Percentiles rank a stretch among this genome's conserved stretches.
These are phyloP conservation scores for Fragaria vesca DNA, from an alignment of 306 rosid genomes.

Conservation along the genomic window DNA sequence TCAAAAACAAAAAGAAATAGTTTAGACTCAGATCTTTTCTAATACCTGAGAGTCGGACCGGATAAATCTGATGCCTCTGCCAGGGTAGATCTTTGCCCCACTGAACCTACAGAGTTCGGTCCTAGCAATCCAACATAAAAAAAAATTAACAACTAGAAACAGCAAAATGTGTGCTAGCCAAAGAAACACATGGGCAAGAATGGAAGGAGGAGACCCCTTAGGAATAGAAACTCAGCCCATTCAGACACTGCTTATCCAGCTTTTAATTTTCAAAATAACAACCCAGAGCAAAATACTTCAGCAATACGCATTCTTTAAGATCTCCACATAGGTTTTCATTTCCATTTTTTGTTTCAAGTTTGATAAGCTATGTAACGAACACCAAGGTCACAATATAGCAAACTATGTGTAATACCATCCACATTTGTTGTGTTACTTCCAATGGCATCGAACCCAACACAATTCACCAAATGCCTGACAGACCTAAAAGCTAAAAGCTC, in stretches of 20 bases:
- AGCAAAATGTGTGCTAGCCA: not conserved
- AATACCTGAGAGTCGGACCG: constrained; percentile 87
- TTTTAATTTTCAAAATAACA: not conserved
- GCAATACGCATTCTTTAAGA: not conserved
- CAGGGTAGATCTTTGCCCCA: constrained; percentile 88
- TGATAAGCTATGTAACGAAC: not conserved
- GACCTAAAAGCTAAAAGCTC: not conserved
- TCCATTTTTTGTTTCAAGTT: not conserved
- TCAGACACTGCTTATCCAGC: not conserved
- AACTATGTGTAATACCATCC: not conserved
- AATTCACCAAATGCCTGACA: not conserved
- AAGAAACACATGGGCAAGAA: not conserved
- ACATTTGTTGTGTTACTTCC: not conserved
- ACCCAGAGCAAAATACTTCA: not conserved
- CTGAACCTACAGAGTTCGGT: constrained; percentile 89
- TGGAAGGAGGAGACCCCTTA: not conserved
- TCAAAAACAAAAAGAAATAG: not conserved
- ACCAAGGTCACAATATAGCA: not conserved
- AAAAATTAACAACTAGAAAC: not conserved
- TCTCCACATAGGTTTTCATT: not conserved
- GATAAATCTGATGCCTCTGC: constrained; percentile 75
- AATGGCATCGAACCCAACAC: not conserved
- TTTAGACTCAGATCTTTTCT: not conserved
- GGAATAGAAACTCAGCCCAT: not conserved
- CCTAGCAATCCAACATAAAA: constrained; percentile 36